phyloP scores from a whole-genome alignment of 106 monocot genomes.

The Dendrobium chrysotoxum region DNA sequence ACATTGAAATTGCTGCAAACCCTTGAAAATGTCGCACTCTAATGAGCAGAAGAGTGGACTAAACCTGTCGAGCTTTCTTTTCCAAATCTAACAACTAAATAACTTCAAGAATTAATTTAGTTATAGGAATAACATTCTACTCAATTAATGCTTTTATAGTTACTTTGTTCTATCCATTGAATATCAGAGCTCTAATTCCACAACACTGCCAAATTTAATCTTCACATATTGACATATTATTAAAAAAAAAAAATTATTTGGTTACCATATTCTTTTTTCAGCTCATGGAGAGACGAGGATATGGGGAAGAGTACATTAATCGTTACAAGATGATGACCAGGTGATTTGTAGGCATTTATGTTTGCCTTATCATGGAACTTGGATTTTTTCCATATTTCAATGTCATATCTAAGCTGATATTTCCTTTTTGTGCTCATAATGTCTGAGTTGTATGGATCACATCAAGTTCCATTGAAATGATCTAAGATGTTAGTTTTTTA shows the following conservation, averaged over 20 bases:
- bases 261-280: slow-evolving; percentile 17
- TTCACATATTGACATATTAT: neutral
- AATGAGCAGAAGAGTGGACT: neutral
- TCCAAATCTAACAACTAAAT: neutral
- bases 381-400: neutral
- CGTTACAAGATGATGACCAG: slow-evolving; percentile 99
- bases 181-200: neutral
- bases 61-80: neutral
- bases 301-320: slow-evolving; percentile 92
- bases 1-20: neutral
- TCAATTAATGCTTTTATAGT: neutral
- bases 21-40: neutral
- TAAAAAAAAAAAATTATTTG: too few relatives aligned
- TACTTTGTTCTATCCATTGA: neutral
- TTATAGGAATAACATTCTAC: neutral
- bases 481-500: neutral
- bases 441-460: neutral
- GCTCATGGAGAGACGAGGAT: slow-evolving; percentile 97
- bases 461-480: neutral
- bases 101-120: neutral
- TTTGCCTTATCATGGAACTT: neutral
- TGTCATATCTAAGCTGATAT: neutral
- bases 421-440: neutral
- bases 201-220: neutral
- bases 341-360: slow-evolving; percentile 23